A percentile compares a stretch with the other conserved stretches of the same genome.
Evolutionary conservation across 257 asterid genomes (phyloP).

Genomic region (Solanum stenotomum): DNA sequence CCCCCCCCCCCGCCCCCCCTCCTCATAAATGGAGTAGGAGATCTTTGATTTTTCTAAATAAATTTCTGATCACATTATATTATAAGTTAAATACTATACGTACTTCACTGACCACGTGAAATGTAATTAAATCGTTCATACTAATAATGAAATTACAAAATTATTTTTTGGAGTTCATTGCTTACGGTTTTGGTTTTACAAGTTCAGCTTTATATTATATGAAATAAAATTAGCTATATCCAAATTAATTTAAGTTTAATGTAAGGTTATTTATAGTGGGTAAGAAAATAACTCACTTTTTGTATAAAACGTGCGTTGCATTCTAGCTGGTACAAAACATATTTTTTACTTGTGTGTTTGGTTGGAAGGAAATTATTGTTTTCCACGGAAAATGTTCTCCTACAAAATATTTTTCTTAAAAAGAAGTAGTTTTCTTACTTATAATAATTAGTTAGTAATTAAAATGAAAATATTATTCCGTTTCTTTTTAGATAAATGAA

Average conservation of each 20-base stretch:
- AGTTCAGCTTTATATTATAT: background rate
- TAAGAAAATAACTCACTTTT: background rate
- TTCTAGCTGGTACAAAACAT: background rate
- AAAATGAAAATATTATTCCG: background rate
- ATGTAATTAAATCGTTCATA: background rate
- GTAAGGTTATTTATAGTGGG: background rate
- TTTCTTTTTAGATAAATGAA: background rate
- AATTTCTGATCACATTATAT: background rate
- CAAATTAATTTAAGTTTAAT: background rate
- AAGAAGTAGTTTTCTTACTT: background rate
- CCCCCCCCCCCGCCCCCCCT: background rate
- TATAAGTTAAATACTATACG: background rate
- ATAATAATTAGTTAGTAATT: background rate
- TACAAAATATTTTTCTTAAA: background rate
- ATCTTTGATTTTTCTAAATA: background rate
- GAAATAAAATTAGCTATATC: background rate
- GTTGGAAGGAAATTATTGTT: background rate
- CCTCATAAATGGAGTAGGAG: background rate
- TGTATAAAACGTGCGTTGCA: background rate
- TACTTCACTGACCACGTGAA: background rate
- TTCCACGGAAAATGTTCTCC: background rate
- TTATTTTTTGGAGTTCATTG: background rate
- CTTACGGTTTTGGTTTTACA: background rate
- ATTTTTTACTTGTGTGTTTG: background rate
- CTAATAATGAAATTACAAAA: background rate